Conservation (phyloP, 768 basidiomycete species). For the Zangia roseola region DNA sequence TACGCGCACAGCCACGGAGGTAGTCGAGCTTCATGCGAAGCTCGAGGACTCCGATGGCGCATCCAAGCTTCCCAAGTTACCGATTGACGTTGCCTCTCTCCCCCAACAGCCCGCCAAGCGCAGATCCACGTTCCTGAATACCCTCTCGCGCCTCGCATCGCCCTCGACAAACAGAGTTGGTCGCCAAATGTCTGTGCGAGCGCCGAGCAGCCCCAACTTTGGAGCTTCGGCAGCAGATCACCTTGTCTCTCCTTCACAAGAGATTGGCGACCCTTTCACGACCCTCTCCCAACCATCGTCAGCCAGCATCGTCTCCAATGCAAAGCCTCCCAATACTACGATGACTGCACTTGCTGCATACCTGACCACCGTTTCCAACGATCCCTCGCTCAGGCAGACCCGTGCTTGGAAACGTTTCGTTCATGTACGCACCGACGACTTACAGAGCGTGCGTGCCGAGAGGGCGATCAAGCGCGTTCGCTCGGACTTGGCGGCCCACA, state of each 20-base stretch:
- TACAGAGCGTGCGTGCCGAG: conserved; percentile 84
- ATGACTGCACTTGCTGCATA: conserved; percentile 75
- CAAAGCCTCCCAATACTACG: conserved; percentile 42
- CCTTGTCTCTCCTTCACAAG: conserved; percentile 50
- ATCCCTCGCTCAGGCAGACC: conserved; percentile 56
- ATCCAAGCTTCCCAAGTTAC: conserved; percentile 57
- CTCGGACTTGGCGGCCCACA: conserved; percentile 79
- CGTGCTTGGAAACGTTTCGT: conserved; percentile 86
- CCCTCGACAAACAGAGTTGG: conserved; percentile 57
- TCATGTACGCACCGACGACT: conserved; percentile 79
- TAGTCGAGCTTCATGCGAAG: conserved; percentile 80
- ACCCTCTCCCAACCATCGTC: conserved; percentile 35
- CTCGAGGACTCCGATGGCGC: conserved; percentile 63
- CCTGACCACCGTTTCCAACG: conserved; percentile 75
- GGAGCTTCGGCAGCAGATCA: conserved; percentile 34
- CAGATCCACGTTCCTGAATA: conserved; percentile 83
- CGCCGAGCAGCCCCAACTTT: conserved; percentile 30
- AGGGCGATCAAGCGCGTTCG: conserved; percentile 85
- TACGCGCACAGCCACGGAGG: conserved; percentile 71
- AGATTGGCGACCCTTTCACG: conserved; percentile 62
- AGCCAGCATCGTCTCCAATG: conserved; percentile 16
- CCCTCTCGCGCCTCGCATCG: conserved; percentile 79
- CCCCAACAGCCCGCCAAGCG: conserved; percentile 59
- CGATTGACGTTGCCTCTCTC: conserved; percentile 54
- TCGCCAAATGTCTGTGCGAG: conserved; percentile 39